Percentiles rank a stretch among this genome's conserved stretches.
phyloP scores from a whole-genome alignment of 805 yeast genomes.

The Wickerhamomyces sydowiorum region DNA sequence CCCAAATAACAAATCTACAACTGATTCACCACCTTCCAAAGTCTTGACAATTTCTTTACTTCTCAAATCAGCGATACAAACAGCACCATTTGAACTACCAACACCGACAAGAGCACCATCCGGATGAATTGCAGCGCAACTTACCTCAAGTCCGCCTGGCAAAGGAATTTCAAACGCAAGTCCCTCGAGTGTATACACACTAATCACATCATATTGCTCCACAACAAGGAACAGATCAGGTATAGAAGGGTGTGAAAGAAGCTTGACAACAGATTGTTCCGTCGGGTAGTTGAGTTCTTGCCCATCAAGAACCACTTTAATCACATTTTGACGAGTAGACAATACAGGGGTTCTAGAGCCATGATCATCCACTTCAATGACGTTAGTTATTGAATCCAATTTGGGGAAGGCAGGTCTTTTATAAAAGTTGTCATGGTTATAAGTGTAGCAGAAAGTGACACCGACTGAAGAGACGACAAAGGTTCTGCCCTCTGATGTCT shows the following conservation, averaged over 20 bases:
- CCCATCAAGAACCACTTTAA: no score
- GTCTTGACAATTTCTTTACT: constrained; percentile 26
- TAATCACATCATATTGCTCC: not conserved
- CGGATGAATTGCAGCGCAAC: constrained; percentile 28
- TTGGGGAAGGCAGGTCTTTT: no score
- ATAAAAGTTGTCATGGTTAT: no score
- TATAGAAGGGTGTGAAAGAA: not conserved
- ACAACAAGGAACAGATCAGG: not conserved
- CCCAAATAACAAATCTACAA: constrained; percentile 43
- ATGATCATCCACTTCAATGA: no score
- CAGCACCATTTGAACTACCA: constrained; percentile 24
- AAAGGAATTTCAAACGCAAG: constrained; percentile 30
- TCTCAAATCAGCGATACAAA: constrained; percentile 29
- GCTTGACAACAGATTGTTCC: not conserved
- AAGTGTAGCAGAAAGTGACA: no score
- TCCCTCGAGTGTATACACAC: constrained; percentile 8
- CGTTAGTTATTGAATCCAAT: no score
- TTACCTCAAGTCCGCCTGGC: constrained; percentile 18
- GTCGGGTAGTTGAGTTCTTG: no score
- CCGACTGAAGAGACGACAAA: constrained; percentile 15
- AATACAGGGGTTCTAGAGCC: no score
- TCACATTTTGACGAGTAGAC: no score
- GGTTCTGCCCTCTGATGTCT: constrained; percentile 1
- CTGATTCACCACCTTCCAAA: constrained; percentile 10
- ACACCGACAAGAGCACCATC: constrained; percentile 42